Conservation (phyloP, 2,329 filamentous ascomycete species). For the Aspergillus intermedius region DNA sequence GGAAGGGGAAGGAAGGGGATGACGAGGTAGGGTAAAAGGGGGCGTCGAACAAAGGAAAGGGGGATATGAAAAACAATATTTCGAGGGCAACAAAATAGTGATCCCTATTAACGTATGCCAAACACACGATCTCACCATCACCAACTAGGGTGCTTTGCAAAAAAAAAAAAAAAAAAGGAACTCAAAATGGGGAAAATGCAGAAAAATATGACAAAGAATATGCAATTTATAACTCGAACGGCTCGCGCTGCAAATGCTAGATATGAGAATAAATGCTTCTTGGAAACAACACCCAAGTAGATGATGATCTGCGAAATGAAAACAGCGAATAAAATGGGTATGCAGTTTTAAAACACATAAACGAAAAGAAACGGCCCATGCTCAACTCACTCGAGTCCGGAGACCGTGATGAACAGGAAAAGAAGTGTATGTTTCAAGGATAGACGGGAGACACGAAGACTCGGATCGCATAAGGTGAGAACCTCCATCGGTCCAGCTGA, state of each 20-base stretch:
- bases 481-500: conserved; percentile 5
- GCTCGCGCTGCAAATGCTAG: conserved; percentile 44
- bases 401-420: conserved; percentile 4
- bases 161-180: not conserved
- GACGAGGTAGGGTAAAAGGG: too few relatives aligned
- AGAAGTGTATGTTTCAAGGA: conserved; percentile 5
- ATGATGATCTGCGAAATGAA: conserved; percentile 22
- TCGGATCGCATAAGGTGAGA: conserved; percentile 1
- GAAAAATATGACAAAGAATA: conserved; percentile 14
- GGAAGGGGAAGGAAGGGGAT: not conserved
- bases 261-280: conserved; percentile 26
- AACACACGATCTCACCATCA: not conserved
- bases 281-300: conserved; percentile 25
- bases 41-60: not conserved
- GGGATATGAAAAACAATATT: not conserved
- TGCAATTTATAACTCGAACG: conserved; percentile 27
- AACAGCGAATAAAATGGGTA: conserved; percentile 28
- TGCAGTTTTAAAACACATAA: conserved; percentile 27
- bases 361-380: conserved; percentile 14
- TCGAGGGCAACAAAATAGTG: not conserved
- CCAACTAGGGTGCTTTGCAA: not conserved
- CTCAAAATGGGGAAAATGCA: conserved; percentile 5
- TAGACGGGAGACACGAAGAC: conserved; percentile 15
- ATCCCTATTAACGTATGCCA: not conserved
- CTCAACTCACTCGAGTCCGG: conserved; percentile 1